Evolutionary conservation across 1,139 yeast species (phyloP).

Genomic region (Pichia norvegensis): DNA sequence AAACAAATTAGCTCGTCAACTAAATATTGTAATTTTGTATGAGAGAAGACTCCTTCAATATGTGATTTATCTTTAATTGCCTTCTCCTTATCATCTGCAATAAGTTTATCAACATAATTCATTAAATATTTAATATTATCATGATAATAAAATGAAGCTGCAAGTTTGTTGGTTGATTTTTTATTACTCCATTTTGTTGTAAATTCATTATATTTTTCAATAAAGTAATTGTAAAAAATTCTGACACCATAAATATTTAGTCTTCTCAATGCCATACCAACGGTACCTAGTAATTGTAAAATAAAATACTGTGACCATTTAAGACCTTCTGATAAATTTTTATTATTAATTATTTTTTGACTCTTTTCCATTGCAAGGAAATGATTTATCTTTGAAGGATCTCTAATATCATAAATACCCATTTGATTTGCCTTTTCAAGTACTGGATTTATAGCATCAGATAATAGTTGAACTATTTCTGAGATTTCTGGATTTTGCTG

Average conservation of each 20-base stretch:
- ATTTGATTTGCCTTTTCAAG: constrained; percentile 56
- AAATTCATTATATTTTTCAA: constrained; percentile 51
- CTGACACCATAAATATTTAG: constrained; percentile 75
- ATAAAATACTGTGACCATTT: constrained; percentile 64
- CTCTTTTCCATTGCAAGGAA: constrained; percentile 68
- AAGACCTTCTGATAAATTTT: constrained; percentile 51
- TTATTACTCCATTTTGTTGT: constrained; percentile 45
- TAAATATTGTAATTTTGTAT: constrained; percentile 64
- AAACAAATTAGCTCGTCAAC: constrained; percentile 52
- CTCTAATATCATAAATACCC: constrained; percentile 53
- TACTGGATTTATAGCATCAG: constrained; percentile 57
- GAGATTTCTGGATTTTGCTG: constrained; percentile 45
- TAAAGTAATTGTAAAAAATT: constrained; percentile 63
- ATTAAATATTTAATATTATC: constrained; percentile 41
- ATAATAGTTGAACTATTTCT: constrained; percentile 44
- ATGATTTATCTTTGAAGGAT: constrained; percentile 61
- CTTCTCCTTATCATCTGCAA: constrained; percentile 33
- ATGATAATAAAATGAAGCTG: constrained; percentile 52
- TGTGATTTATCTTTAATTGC: constrained; percentile 26
- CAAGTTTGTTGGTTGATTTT: constrained; percentile 49
- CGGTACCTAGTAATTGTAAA: constrained; percentile 55
- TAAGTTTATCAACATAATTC: constrained; percentile 36
- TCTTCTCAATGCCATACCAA: constrained; percentile 66
- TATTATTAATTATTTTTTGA: constrained; percentile 46
- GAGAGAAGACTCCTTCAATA: constrained; percentile 38